These are phyloP conservation scores for Lantana camara DNA, from an alignment of 257 asterid species.

Conservation along the genomic window DNA sequence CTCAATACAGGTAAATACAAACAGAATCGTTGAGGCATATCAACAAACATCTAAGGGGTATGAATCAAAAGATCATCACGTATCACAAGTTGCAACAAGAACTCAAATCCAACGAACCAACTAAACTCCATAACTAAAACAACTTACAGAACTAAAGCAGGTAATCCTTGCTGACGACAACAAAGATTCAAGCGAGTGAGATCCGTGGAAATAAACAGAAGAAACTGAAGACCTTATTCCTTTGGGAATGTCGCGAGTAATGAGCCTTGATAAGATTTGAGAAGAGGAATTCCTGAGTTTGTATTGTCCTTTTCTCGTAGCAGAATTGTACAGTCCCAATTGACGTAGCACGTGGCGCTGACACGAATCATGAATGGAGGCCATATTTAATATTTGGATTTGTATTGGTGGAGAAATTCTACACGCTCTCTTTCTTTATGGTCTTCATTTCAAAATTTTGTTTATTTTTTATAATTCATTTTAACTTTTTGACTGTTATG, in stretches of 20 bases:
- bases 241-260: constrained; percentile 8
- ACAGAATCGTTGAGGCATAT: constrained; percentile 4
- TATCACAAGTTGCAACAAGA: not conserved
- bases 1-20: not conserved
- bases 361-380: constrained; percentile 10
- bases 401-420: not conserved
- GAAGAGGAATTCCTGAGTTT: constrained; percentile 19
- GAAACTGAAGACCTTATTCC: not conserved
- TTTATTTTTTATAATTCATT: too few relatives aligned
- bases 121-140: constrained; percentile 12
- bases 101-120: constrained; percentile 7
- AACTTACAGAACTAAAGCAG: constrained; percentile 32
- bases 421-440: not conserved
- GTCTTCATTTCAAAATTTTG: not conserved
- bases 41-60: constrained; percentile 18
- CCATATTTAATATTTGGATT: not conserved
- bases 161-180: not conserved
- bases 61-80: constrained; percentile 28
- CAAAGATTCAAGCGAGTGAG: not conserved
- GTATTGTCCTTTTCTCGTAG: not conserved
- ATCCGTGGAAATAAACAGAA: not conserved
- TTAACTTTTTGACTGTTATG: too few relatives aligned
- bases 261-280: constrained; percentile 19
- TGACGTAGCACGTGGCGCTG: constrained; percentile 5
- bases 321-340: not conserved